phyloP scores from a whole-genome alignment of 768 basidiomycete genomes.

The Mycena belliarum region DNA sequence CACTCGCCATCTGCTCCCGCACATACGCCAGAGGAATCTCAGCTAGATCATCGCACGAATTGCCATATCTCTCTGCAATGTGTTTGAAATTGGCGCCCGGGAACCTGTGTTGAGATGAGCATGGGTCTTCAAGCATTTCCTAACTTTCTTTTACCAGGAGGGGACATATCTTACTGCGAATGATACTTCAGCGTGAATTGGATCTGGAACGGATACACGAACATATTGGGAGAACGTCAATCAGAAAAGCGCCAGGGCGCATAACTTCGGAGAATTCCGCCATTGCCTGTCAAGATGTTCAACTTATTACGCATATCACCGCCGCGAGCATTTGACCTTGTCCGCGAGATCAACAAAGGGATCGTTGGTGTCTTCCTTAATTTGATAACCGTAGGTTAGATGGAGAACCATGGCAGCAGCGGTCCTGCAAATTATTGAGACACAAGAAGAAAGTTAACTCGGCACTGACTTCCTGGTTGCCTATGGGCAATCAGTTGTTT shows the following conservation, averaged over 20 bases:
- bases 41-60: slow-evolving; percentile 43
- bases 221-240: slow-evolving; percentile 52
- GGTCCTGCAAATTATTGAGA: slow-evolving; percentile 30
- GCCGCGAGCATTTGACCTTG: slow-evolving; percentile 5
- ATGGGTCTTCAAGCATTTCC: too few relatives aligned
- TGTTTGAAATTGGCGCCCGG: slow-evolving; percentile 57
- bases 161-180: slow-evolving; percentile 9
- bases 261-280: slow-evolving; percentile 40
- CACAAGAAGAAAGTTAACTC: not conserved
- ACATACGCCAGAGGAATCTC: slow-evolving; percentile 46
- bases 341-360: slow-evolving; percentile 41
- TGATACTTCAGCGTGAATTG: not conserved
- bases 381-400: slow-evolving; percentile 45
- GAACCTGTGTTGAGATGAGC: slow-evolving; percentile 44
- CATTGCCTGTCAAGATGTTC: slow-evolving; percentile 24
- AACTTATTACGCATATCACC: too few relatives aligned
- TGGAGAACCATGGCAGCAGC: slow-evolving; percentile 45
- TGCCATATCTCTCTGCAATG: slow-evolving; percentile 46
- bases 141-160: not conserved
- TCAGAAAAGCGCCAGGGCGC: slow-evolving; percentile 45
- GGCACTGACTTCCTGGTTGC: slow-evolving; percentile 29
- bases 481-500: slow-evolving; percentile 32
- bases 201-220: not conserved
- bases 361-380: slow-evolving; percentile 35
- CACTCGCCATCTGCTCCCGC: slow-evolving; percentile 43